These are phyloP conservation scores for Debaryomyces fabryi DNA, from an alignment of 1,139 yeast species.

Conservation along the genomic window DNA sequence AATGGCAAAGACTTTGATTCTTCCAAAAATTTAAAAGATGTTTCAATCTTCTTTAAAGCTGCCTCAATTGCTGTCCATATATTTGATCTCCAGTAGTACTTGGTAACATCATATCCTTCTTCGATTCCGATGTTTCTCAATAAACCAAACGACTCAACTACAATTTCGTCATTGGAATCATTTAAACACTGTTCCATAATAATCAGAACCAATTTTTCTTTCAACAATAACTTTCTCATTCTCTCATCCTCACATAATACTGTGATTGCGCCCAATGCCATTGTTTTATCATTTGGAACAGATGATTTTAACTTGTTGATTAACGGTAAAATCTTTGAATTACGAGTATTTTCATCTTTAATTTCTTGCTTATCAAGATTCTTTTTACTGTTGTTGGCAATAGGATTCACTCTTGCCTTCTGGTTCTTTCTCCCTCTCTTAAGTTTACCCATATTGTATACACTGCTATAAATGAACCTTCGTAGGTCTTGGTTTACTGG, in stretches of 20 bases:
- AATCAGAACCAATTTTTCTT: constrained; percentile 67
- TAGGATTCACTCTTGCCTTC: constrained; percentile 55
- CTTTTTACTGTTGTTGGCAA: constrained; percentile 28
- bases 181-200: constrained; percentile 66
- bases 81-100: constrained; percentile 74
- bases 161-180: constrained; percentile 72
- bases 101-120: constrained; percentile 86
- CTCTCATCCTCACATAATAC: constrained; percentile 69
- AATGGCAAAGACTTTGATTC: constrained; percentile 18
- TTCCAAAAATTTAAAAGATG: constrained; percentile 48
- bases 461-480: background rate
- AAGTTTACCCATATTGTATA: constrained; percentile 64
- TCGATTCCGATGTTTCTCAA: constrained; percentile 78
- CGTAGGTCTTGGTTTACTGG: background rate
- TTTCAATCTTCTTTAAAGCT: constrained; percentile 52
- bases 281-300: constrained; percentile 70
- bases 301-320: constrained; percentile 64
- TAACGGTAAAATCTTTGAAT: constrained; percentile 66
- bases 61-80: constrained; percentile 64
- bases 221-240: constrained; percentile 63
- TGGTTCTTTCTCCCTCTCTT: constrained; percentile 70
- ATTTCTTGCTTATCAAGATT: constrained; percentile 21
- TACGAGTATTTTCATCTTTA: constrained; percentile 53
- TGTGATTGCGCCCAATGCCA: constrained; percentile 76
- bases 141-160: constrained; percentile 79